Base-by-base conservation (phyloP, 768 basidiomycete species). In the Tylopilus sp. region DNA sequence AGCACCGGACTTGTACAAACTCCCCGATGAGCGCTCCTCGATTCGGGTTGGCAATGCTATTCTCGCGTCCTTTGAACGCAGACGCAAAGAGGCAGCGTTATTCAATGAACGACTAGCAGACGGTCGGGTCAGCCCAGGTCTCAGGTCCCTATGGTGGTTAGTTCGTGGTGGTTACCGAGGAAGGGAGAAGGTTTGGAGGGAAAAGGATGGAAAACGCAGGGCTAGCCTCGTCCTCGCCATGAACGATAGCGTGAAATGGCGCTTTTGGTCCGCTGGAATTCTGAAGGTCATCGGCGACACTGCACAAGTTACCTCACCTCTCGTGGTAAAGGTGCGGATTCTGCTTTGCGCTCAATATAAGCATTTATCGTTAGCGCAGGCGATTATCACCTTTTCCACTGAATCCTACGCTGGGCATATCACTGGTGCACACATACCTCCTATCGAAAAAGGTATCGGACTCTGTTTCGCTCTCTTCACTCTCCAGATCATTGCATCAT, bases 161-260 rank as follows among this genome's bases (percentile, higher is more conserved):
- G 51, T 92, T 1, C 71, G 76, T 41, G 66, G 72, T 26, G 73
- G 78, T 29, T 70, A 79, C 33, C 69, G 67, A 19, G 76, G 77
- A 43, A 79, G 79, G 51, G 85, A 89, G 71, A 80, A 76, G 53
- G 65, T 73, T 48, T 88, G 89, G 86, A 73, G 82, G 58, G 80
- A 83, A 48, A 74, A 72, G 22, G 78, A 81, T 22, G 90, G 90
- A 1, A 82, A 74, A 65, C 78, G 74, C 55, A 76, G 71, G 45
- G 77, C 89, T 6, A 90, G 88, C 58, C 75, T 90, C 11, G 65
- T 79, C 0, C 72, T 76, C 67, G 86, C 89, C 1, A 77, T 92
- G 70, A 90, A 89, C 61, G 88, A 90, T 65, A 84, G 83, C 51
- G 76, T 92, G 53, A 80, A 80, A 45, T 88, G 83, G 81, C 84